A percentile compares a stretch with the other conserved stretches of the same genome.
phyloP scores from a whole-genome alignment of 768 basidiomycete genomes.

The Leccinum boreale region DNA sequence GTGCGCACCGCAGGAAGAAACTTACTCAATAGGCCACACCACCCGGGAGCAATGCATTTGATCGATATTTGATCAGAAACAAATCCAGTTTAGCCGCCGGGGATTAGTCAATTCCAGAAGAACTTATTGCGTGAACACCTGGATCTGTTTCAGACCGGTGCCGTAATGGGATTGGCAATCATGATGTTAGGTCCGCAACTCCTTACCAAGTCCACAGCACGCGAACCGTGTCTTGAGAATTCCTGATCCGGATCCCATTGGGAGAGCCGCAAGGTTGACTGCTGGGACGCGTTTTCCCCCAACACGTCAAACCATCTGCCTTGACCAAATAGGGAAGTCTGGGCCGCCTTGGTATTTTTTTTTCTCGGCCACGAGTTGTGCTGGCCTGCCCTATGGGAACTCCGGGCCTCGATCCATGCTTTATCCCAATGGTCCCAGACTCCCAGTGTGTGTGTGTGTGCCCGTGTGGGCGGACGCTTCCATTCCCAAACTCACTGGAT shows the following conservation, averaged over 20 bases:
- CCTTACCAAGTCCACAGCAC: slow-evolving; percentile 10
- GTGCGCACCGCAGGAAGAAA: slow-evolving; percentile 18
- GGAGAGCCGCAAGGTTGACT: slow-evolving; percentile 18
- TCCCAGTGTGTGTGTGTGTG: neutral
- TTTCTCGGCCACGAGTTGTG: slow-evolving; percentile 8
- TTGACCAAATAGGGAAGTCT: slow-evolving; percentile 4
- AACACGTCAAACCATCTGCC: slow-evolving; percentile 14
- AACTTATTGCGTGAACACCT: slow-evolving; percentile 16
- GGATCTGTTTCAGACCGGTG: slow-evolving; percentile 27
- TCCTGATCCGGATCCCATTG: slow-evolving; percentile 10
- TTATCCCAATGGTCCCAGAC: slow-evolving; percentile 7
- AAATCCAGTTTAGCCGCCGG: slow-evolving; percentile 28
- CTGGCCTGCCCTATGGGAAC: slow-evolving; percentile 13
- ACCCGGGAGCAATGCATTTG: slow-evolving; percentile 24
- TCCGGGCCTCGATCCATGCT: slow-evolving; percentile 3
- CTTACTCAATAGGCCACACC: slow-evolving; percentile 31
- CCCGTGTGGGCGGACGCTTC: slow-evolving; percentile 9
- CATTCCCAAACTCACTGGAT: slow-evolving; percentile 22
- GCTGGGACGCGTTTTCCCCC: slow-evolving; percentile 6
- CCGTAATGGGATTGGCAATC: slow-evolving; percentile 36
- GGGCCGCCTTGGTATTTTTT: neutral
- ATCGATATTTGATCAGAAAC: slow-evolving; percentile 31
- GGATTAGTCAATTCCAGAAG: slow-evolving; percentile 30
- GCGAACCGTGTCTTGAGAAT: slow-evolving; percentile 4
- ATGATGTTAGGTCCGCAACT: slow-evolving; percentile 18